phyloP scores from a whole-genome alignment of 768 basidiomycete species.

The Trametes cubensis region DNA sequence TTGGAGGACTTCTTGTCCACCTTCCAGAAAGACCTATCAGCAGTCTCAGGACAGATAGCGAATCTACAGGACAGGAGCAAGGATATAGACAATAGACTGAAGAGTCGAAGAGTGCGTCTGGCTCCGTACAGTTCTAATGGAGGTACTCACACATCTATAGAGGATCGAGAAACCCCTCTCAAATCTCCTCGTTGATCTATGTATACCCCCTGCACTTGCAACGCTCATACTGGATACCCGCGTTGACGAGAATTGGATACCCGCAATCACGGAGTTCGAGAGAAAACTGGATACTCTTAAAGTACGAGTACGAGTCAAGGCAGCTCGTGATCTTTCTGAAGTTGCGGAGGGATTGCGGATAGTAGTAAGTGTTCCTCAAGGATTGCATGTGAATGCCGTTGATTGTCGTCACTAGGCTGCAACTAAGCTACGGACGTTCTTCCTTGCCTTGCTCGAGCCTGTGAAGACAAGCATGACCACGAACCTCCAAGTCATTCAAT shows the following conservation, averaged over 20 bases:
- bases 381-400: too few species aligned
- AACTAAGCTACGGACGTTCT: conserved; percentile 85
- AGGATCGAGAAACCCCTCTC: conserved; percentile 88
- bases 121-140: neutral
- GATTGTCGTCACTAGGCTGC: conserved; percentile 60
- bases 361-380: conserved; percentile 58
- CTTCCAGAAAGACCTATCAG: conserved; percentile 91
- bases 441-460: conserved; percentile 80
- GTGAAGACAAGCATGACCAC: conserved; percentile 83
- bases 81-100: conserved; percentile 85
- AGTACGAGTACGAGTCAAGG: conserved; percentile 80
- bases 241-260: conserved; percentile 89
- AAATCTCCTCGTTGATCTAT: conserved; percentile 76
- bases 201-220: conserved; percentile 79
- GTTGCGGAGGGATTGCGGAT: conserved; percentile 87
- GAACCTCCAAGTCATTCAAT: conserved; percentile 92
- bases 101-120: conserved; percentile 76
- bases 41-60: conserved; percentile 95
- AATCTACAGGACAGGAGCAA: conserved; percentile 90
- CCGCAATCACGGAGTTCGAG: conserved; percentile 81
- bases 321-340: conserved; percentile 79
- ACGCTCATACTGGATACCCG: conserved; percentile 79
- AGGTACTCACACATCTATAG: conserved; percentile 44
- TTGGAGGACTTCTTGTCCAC: conserved; percentile 91
- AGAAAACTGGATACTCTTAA: conserved; percentile 66